These are phyloP conservation scores for Scheffersomyces quercinus DNA, from an alignment of 1,139 yeast species.

Conservation along the genomic window DNA sequence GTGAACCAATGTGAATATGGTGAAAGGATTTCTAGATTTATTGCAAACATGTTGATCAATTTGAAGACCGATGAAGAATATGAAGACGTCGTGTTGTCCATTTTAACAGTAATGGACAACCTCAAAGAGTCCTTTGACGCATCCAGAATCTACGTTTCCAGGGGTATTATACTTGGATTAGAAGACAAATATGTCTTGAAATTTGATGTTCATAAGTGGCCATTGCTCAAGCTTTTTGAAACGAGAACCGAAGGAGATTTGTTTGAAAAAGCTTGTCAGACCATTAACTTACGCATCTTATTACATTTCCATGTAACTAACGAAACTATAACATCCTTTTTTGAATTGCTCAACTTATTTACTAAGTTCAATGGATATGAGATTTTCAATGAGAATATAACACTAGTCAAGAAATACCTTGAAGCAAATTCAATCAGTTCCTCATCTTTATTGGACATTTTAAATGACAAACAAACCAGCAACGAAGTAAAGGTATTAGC, in stretches of 20 bases:
- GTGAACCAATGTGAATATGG: slow-evolving; percentile 58
- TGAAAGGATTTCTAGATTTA: slow-evolving; percentile 46
- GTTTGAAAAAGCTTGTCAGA: slow-evolving; percentile 51
- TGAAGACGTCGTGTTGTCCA: slow-evolving; percentile 18
- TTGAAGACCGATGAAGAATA: slow-evolving; percentile 31
- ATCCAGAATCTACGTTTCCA: slow-evolving; percentile 61
- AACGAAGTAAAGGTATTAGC: background rate
- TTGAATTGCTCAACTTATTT: slow-evolving; percentile 39
- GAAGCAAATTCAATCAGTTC: slow-evolving; percentile 3
- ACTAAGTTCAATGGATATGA: slow-evolving; percentile 40
- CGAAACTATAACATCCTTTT: slow-evolving; percentile 19
- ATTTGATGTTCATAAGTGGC: slow-evolving; percentile 32
- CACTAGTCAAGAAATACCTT: slow-evolving; percentile 20
- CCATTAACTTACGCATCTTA: slow-evolving; percentile 48
- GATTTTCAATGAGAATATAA: slow-evolving; percentile 36
- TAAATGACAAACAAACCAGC: slow-evolving; percentile 5
- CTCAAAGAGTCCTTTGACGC: slow-evolving; percentile 65
- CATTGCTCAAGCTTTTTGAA: slow-evolving; percentile 50
- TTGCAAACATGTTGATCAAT: slow-evolving; percentile 43
- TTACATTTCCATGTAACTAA: slow-evolving; percentile 27
- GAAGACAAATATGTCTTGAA: slow-evolving; percentile 22
- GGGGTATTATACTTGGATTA: slow-evolving; percentile 61
- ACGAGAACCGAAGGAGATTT: slow-evolving; percentile 61
- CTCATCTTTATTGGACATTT: background rate
- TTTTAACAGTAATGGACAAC: slow-evolving; percentile 49